Evolutionary conservation across 2,329 filamentous ascomycete genomes (phyloP).

Genomic region (Colletotrichum nymphaeae): DNA sequence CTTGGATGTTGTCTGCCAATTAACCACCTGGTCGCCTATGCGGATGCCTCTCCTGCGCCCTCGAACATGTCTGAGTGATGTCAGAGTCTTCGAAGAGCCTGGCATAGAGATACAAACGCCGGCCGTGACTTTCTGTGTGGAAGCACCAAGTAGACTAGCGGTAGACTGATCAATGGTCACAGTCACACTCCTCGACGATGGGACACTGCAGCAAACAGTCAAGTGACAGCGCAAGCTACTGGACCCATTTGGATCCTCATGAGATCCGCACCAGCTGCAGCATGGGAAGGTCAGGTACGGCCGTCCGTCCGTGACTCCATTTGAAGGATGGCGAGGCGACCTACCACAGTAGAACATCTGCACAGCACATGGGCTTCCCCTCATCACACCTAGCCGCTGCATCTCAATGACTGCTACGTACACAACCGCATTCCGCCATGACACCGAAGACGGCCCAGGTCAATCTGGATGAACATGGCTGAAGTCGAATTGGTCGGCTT

Average conservation of each 20-base stretch:
- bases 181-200: not conserved
- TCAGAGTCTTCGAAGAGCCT: constrained; percentile 15
- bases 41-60: not conserved
- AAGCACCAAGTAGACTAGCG: not conserved
- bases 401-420: not conserved
- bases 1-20: not conserved
- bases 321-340: constrained; percentile 16
- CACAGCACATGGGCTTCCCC: not conserved
- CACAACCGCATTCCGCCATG: constrained; percentile 7
- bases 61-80: constrained; percentile 14
- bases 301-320: constrained; percentile 20
- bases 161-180: too few species aligned
- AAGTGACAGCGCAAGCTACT: constrained; percentile 32
- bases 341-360: not conserved
- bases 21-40: not conserved
- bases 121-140: not conserved
- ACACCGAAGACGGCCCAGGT: constrained; percentile 2
- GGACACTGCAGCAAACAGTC: constrained; percentile 12
- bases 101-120: constrained; percentile 8
- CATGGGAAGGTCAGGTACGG: constrained; percentile 20
- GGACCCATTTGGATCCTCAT: constrained; percentile 18
- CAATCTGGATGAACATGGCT: not conserved
- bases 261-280: constrained; percentile 30
- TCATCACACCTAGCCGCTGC: not conserved
- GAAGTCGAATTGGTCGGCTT: not conserved